Base-by-base conservation (phyloP, 805 yeast species). In the Starmera quercuum region DNA sequence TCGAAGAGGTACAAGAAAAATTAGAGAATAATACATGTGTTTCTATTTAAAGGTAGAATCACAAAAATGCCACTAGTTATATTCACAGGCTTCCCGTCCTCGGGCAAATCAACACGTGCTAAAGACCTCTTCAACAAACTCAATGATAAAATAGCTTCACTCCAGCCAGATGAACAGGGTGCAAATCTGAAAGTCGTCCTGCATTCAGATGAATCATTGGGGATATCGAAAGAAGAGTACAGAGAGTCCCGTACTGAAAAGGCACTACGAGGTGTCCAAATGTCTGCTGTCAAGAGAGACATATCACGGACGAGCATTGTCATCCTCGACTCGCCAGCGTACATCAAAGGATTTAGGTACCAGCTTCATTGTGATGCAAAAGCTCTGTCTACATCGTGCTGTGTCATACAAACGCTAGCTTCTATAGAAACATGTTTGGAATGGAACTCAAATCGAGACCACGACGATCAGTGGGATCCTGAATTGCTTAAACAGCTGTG, bases 331-430 rank as follows among this genome's bases (percentile, higher is more conserved):
- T 74, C 92, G 2, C 64, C 87, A 47, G 78, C 84, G 26, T 92
- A 92, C 54, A 92, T 92, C 48, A 92, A 92, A 53, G 98, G 98
- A 0, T 87, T 88, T 55, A 66, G 98, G 39, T 92, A 92, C 58
- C 98, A 92, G 58, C 64, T 92, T 34, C 87, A 76, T 55, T 88
- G 97, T 57, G 98, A 92, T 56, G 88, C 95, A 25, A 90, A 88
- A 54, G 81, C 86, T 1, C 64, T 78, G 19, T 68, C 77, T 13
- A 87, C 97, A 1, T 78, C 92, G 3, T 81, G 84, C 42, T 82
- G 94, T 50, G 83, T 88, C 25, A 64, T 90, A 2, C 88, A 90
- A 40, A 79, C 83, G 1, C 71, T 87, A 46, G 74, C 83, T 13
- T 79, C 95, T 0, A 44, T 70, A 5, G 79, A 73, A 1, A 61